A percentile compares a stretch with the other conserved stretches of the same genome.
These are phyloP conservation scores for Fusarium piperis DNA, from an alignment of 2,329 filamentous ascomycete species.

Conservation along the genomic window DNA sequence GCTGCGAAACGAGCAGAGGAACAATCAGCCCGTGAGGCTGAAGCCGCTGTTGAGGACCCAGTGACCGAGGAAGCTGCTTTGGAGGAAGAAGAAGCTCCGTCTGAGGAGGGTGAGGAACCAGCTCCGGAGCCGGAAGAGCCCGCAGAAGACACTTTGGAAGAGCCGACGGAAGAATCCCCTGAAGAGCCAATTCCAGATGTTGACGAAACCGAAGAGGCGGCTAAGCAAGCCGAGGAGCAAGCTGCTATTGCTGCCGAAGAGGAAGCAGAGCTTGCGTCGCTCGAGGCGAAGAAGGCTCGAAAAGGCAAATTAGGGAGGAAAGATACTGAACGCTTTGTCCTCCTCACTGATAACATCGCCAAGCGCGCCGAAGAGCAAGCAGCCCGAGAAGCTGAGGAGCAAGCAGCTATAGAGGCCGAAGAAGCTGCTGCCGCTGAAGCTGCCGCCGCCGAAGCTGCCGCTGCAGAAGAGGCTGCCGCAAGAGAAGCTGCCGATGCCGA, in stretches of 20 bases:
- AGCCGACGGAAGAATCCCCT: slow-evolving; percentile 2
- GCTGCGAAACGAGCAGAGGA: slow-evolving; percentile 28
- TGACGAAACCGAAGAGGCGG: slow-evolving; percentile 3
- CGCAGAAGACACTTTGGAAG: slow-evolving; percentile 5
- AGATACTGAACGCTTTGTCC: slow-evolving; percentile 56
- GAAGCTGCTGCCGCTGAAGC: slow-evolving; percentile 5
- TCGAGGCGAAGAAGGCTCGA: slow-evolving; percentile 60
- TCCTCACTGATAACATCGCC: slow-evolving; percentile 48
- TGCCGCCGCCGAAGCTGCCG: slow-evolving; percentile 33
- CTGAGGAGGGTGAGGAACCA: slow-evolving; percentile 31
- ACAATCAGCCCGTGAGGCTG: slow-evolving; percentile 29
- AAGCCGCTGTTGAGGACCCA: slow-evolving; percentile 24
- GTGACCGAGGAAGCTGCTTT: slow-evolving; percentile 3
- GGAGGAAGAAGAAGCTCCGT: slow-evolving; percentile 9
- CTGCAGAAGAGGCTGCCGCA: slow-evolving; percentile 38
- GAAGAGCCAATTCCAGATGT: not conserved
- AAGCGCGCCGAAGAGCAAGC: slow-evolving; percentile 49
- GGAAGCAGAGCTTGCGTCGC: slow-evolving; percentile 51
- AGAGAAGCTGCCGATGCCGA: slow-evolving; percentile 31
- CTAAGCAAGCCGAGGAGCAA: slow-evolving; percentile 27
- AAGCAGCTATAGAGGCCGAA: slow-evolving; percentile 21
- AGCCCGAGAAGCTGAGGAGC: slow-evolving; percentile 44
- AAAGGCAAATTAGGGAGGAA: slow-evolving; percentile 58
- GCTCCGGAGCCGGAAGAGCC: slow-evolving; percentile 1
- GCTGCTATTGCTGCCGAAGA: slow-evolving; percentile 39